Evolutionary conservation across 2,329 filamentous ascomycete species (phyloP).

Genomic region (Cordyceps cateniannulata): DNA sequence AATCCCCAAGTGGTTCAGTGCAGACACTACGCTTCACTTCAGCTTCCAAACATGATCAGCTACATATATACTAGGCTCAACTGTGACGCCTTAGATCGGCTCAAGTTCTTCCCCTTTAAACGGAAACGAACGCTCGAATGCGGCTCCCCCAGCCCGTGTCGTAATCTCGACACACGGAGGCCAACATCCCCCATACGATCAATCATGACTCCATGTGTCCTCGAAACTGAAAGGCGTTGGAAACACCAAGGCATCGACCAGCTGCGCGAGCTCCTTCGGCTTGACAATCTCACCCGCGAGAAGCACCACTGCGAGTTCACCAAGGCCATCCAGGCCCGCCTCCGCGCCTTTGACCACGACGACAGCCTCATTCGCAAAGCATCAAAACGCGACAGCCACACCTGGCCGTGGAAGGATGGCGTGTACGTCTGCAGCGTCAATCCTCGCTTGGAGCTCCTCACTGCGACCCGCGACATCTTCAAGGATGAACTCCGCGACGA

Average conservation of each 20-base stretch:
- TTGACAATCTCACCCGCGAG: slow-evolving; percentile 13
- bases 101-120: too few relatives aligned
- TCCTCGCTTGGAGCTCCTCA: slow-evolving; percentile 22
- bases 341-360: slow-evolving; percentile 26
- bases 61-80: too few relatives aligned
- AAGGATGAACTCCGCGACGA: slow-evolving; percentile 21
- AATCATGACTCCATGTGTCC: slow-evolving; percentile 25
- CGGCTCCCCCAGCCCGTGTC: too few relatives aligned
- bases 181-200: background rate
- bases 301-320: slow-evolving; percentile 27
- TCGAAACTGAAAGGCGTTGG: slow-evolving; percentile 31
- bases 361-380: too few relatives aligned
- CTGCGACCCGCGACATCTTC: slow-evolving; percentile 23
- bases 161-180: too few relatives aligned
- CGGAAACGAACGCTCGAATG: too few relatives aligned
- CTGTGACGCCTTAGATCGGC: too few relatives aligned
- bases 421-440: slow-evolving; percentile 14
- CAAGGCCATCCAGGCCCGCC: slow-evolving; percentile 23
- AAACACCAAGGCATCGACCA: slow-evolving; percentile 20
- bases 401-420: too few relatives aligned
- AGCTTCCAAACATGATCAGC: too few relatives aligned
- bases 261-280: slow-evolving; percentile 22
- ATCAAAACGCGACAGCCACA: too few relatives aligned
- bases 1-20: too few relatives aligned
- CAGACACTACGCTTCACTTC: too few relatives aligned